Percentiles rank a stretch among this genome's conserved stretches.
Evolutionary conservation across 257 asterid species (phyloP).

Genomic region (Solanum virginianum): DNA sequence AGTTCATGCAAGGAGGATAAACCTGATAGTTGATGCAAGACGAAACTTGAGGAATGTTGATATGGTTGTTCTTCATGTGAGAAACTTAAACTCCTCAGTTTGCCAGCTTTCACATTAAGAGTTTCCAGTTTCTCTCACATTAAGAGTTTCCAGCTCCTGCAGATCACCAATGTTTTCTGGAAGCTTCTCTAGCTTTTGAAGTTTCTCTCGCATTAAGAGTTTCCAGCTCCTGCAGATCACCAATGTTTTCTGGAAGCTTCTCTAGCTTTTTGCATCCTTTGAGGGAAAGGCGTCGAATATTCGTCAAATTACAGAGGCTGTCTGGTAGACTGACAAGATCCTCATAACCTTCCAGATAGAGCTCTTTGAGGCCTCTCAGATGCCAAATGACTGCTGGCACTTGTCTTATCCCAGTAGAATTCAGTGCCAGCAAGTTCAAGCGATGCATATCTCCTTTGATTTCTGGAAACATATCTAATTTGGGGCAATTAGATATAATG

Average conservation of each 20-base stretch:
- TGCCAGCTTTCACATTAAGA: not conserved
- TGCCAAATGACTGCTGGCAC: not conserved
- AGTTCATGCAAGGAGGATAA: not conserved
- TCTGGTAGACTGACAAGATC: not conserved
- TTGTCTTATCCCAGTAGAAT: not conserved
- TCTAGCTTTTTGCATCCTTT: not conserved
- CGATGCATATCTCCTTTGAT: not conserved
- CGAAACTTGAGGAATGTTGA: too few relatives aligned
- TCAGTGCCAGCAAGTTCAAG: fast-evolving
- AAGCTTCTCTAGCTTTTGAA: too few relatives aligned
- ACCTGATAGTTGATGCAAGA: too few relatives aligned
- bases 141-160: too few relatives aligned
- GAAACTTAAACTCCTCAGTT: fast-evolving
- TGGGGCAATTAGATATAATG: not conserved
- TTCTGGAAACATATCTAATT: not conserved
- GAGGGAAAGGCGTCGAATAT: not conserved
- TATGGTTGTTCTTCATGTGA: not conserved
- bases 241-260: not conserved
- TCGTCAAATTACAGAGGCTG: not conserved
- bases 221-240: not conserved
- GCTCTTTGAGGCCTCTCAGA: fast-evolving
- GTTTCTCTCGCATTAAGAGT: fast-evolving
- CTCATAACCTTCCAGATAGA: not conserved
- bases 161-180: not conserved
- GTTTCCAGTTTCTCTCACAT: too few relatives aligned